Evolutionary conservation across 371 early-diverging fungal genomes (phyloP), one percentile per base, ranked within the genome.

Genomic region (Mortierella sp.): DNA sequence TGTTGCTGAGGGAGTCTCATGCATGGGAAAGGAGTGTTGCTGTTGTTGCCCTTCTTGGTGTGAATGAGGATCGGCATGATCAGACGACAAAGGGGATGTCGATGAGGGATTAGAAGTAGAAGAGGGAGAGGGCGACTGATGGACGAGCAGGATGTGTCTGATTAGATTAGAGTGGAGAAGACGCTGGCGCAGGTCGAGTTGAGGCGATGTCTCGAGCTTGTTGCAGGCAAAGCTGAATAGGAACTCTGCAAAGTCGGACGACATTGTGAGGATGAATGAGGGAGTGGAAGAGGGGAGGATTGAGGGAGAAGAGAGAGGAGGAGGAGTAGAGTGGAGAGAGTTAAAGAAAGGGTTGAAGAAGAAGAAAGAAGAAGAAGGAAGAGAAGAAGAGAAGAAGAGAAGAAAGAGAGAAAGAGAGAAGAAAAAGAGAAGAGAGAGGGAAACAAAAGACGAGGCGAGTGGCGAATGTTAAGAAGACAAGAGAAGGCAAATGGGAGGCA

Each of bases 131-230:
- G 71, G 9, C 13, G 16, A 71, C 50, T 76, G 79, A 57, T 84
- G 75, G n/a, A 44, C 73, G 26, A 77, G 85, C 28, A 84, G 85
- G 72, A 84, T 84, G 51, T 81, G 81, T 28, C 85, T 77, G 59
- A 84, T 81, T 59, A 84, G 85, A 70, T 84, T 84, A 19, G 85
- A 81, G 67, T 84, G 85, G 43, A 84, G 85, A 19, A 84, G 76
- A 67, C 73, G 81, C 50, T 84, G 85, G 48, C 85, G 85, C 70
- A 84, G 61, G 77, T 83, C 84, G 43, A 83, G 81, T 46, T 84
- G 78, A 40, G 85, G 81, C 11, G 57, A 74, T 16, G 81, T 53
- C 59, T 84, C 81, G 71, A 84, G 85, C 50, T 84, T 84, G 74
- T 75, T 77, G 78, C 85, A 78, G 50, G 85, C 85, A 67, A 78